A percentile compares a stretch with the other conserved stretches of the same genome.
These are phyloP conservation scores for Aspergillus ostianus DNA, from an alignment of 495 filamentous ascomycete species.

Conservation along the genomic window DNA sequence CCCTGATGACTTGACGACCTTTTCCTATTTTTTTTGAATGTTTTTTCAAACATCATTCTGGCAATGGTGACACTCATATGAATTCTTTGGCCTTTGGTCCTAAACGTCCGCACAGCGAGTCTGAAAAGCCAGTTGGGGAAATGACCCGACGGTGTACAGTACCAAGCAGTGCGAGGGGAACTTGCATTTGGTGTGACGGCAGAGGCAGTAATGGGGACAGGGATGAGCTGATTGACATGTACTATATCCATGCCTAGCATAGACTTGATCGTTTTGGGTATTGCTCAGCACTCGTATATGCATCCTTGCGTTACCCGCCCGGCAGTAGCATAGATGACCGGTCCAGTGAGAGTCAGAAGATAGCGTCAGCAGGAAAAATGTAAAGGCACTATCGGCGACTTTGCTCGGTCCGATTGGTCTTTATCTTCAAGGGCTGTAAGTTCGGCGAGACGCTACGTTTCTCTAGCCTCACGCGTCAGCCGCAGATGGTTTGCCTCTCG, in stretches of 20 bases:
- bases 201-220: background rate
- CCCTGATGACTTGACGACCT: background rate
- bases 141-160: background rate
- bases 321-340: background rate
- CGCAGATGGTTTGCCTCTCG: background rate
- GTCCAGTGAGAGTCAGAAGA: background rate
- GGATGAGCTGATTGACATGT: background rate
- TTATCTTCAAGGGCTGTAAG: background rate
- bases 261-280: background rate
- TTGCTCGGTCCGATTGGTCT: background rate
- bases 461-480: background rate
- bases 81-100: background rate
- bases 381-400: background rate
- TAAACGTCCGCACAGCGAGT: background rate
- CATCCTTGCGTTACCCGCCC: background rate
- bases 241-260: background rate
- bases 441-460: background rate
- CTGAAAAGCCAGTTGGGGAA: background rate
- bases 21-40: background rate
- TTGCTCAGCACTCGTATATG: background rate
- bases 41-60: background rate
- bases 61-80: background rate
- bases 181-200: background rate
- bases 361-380: background rate
- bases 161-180: background rate